Percentiles rank a stretch among this genome's conserved stretches.
Conservation (phyloP, 2,329 filamentous ascomycete species). For the Fusarium sp. region DNA sequence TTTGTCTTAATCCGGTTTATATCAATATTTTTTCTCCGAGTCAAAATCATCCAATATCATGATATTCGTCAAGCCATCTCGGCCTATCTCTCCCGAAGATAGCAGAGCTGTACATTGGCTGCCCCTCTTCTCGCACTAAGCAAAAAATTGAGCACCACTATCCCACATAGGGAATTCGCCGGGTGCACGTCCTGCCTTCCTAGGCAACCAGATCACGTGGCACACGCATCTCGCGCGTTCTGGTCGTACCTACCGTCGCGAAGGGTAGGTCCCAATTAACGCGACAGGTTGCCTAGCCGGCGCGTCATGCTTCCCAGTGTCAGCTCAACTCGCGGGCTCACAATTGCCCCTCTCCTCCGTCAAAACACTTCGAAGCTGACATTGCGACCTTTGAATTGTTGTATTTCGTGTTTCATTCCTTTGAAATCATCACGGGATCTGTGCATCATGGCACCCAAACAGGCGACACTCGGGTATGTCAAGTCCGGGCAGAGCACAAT, state of each 20-base stretch:
- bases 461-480: conserved; percentile 92
- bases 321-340: conserved; percentile 41
- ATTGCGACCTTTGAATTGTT: conserved; percentile 13
- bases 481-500: conserved; percentile 80
- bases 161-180: conserved; percentile 9
- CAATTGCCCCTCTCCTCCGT: conserved; percentile 37
- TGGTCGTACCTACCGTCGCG: conserved; percentile 41
- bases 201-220: conserved; percentile 46
- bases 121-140: conserved; percentile 31
- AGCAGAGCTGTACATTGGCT: conserved; percentile 15
- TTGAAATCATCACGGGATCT: conserved; percentile 19
- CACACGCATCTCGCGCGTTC: conserved; percentile 38
- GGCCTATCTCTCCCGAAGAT: conserved; percentile 37
- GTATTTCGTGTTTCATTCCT: conserved; percentile 19
- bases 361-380: conserved; percentile 25
- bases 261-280: conserved; percentile 54
- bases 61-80: conserved; percentile 26
- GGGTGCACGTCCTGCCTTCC: neutral
- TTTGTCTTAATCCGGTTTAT: conserved; percentile 19
- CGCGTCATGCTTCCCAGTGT: conserved; percentile 54
- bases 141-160: conserved; percentile 21
- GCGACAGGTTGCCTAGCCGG: conserved; percentile 56
- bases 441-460: conserved; percentile 70
- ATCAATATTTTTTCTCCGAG: neutral
- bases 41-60: conserved; percentile 15